Evolutionary conservation across 176 grass and related monocot genomes (phyloP).

Genomic region (Eleusine coracana): DNA sequence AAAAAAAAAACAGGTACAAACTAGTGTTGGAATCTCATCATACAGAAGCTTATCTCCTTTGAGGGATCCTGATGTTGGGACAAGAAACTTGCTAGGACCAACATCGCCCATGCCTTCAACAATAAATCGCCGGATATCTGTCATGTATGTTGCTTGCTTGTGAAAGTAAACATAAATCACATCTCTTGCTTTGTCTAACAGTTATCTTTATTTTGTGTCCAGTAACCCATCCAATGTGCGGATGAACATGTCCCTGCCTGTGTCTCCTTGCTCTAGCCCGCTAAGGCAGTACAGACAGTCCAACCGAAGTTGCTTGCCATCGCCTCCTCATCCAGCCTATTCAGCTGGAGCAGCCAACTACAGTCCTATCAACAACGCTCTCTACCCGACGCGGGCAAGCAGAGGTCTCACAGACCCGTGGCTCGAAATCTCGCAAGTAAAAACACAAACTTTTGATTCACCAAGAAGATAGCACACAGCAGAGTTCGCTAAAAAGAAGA

Average conservation of each 20-base stretch:
- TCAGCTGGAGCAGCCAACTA: slow-evolving; percentile 86
- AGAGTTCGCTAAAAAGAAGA: background rate
- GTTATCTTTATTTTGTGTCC: slow-evolving; percentile 10
- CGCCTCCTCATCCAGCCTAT: slow-evolving; percentile 84
- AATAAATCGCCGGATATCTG: slow-evolving; percentile 42
- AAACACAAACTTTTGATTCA: slow-evolving; percentile 53
- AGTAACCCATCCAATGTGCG: slow-evolving; percentile 56
- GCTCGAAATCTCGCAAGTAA: slow-evolving; percentile 50
- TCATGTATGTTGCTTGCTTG: slow-evolving; percentile 47
- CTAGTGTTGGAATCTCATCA: slow-evolving; percentile 38
- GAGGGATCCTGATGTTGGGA: slow-evolving; percentile 45
- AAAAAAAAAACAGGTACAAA: slow-evolving; percentile 32
- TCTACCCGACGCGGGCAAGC: slow-evolving; percentile 59
- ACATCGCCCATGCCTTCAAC: slow-evolving; percentile 48
- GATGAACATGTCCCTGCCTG: slow-evolving; percentile 82
- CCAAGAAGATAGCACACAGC: slow-evolving; percentile 61
- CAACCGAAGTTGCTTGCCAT: slow-evolving; percentile 87
- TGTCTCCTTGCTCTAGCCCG: slow-evolving; percentile 87
- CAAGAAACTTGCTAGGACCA: slow-evolving; percentile 47
- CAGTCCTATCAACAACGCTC: slow-evolving; percentile 70
- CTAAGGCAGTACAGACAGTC: slow-evolving; percentile 61
- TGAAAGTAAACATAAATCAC: background rate
- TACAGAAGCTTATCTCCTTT: slow-evolving; percentile 85
- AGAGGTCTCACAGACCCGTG: slow-evolving; percentile 53
- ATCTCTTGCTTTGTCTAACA: slow-evolving; percentile 30